These are phyloP conservation scores for Sambucus nigra DNA, from an alignment of 129 eudicot species.

Conservation along the genomic window DNA sequence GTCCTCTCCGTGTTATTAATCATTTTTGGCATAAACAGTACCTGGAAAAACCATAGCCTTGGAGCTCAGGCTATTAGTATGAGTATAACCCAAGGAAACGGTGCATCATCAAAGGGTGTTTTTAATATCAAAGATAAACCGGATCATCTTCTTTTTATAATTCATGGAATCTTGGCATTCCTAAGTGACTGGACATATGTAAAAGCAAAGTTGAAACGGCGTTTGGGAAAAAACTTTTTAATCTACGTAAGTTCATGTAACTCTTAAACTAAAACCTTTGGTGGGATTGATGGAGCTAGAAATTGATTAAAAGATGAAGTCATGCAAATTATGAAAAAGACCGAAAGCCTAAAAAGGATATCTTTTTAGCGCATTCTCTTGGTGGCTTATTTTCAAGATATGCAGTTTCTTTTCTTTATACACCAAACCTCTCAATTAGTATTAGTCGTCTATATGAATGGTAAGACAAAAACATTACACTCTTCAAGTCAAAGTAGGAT, in stretches of 20 bases:
- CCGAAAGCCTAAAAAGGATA: slow-evolving; percentile 57
- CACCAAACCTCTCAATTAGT: slow-evolving; percentile 6
- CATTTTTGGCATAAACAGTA: slow-evolving; percentile 36
- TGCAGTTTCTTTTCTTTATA: slow-evolving; percentile 60
- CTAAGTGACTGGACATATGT: slow-evolving; percentile 92
- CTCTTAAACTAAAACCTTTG: slow-evolving; percentile 70
- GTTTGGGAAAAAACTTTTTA: slow-evolving; percentile 72
- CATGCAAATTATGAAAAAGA: slow-evolving; percentile 56
- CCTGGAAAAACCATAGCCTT: slow-evolving; percentile 31
- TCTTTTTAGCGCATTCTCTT: slow-evolving; percentile 93
- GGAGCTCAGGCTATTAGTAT: slow-evolving; percentile 65
- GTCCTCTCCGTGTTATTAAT: slow-evolving; percentile 20
- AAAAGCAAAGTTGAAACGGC: slow-evolving; percentile 80
- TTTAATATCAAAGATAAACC: slow-evolving; percentile 34
- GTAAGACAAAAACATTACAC: slow-evolving; percentile 15
- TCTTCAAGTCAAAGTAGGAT: slow-evolving; percentile 34
- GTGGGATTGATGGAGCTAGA: slow-evolving; percentile 94
- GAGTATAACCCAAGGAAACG: slow-evolving; percentile 48
- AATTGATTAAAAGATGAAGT: slow-evolving; percentile 93
- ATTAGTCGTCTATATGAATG: slow-evolving; percentile 16
- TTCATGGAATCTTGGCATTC: slow-evolving; percentile 96
- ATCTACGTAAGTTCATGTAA: slow-evolving; percentile 83
- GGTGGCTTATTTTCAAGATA: slow-evolving; percentile 93
- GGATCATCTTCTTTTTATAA: slow-evolving; percentile 97
- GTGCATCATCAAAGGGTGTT: slow-evolving; percentile 24